Conservation (phyloP, 108 stramenopile genomes). For the Pseudonitzschia pungens region DNA sequence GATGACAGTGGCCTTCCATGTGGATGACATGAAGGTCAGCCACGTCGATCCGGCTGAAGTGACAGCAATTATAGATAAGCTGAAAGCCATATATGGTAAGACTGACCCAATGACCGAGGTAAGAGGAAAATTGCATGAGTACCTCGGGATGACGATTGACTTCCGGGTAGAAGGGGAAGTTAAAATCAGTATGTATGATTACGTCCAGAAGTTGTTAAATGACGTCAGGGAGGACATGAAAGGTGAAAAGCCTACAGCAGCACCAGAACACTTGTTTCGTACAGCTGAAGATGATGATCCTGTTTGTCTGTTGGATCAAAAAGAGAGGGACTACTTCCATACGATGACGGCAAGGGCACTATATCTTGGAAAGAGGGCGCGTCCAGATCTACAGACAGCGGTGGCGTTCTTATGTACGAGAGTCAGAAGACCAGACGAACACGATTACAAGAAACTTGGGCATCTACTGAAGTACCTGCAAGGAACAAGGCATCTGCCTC, state of each 20-base stretch:
- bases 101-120: not conserved
- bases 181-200: slow-evolving; percentile 33
- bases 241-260: slow-evolving; percentile 15
- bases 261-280: slow-evolving; percentile 27
- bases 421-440: slow-evolving; percentile 30
- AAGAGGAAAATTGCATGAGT: slow-evolving; percentile 36
- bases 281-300: slow-evolving; percentile 27
- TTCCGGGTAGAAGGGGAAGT: slow-evolving; percentile 34
- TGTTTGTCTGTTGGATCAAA: not conserved
- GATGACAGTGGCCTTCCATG: slow-evolving; percentile 40
- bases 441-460: slow-evolving; percentile 41
- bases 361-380: slow-evolving; percentile 30
- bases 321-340: slow-evolving; percentile 27
- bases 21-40: slow-evolving; percentile 47
- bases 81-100: slow-evolving; percentile 16
- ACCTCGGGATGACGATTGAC: slow-evolving; percentile 2
- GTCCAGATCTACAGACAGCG: slow-evolving; percentile 37
- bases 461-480: slow-evolving; percentile 36
- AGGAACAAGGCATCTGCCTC: slow-evolving; percentile 17
- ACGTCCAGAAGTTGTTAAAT: slow-evolving; percentile 26
- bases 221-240: slow-evolving; percentile 24
- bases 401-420: slow-evolving; percentile 39
- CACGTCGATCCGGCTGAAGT: slow-evolving; percentile 27
- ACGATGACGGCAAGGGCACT: slow-evolving; percentile 33
- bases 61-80: slow-evolving; percentile 1